A percentile compares a stretch with the other conserved stretches of the same genome.
phyloP scores from a whole-genome alignment of 2,329 filamentous ascomycete genomes.

The Microsporum ferrugineum region DNA sequence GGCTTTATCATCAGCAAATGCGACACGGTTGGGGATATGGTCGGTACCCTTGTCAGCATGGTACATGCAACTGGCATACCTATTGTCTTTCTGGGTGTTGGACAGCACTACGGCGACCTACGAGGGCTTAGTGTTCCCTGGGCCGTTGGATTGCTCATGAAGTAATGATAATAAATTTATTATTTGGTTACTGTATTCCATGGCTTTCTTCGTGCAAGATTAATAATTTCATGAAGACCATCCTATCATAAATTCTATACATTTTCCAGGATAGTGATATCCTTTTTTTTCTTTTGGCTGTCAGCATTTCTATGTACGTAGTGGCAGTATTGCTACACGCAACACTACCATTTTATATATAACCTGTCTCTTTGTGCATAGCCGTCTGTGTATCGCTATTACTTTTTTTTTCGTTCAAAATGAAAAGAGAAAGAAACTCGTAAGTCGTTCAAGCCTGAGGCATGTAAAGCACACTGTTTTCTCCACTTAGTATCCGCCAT shows the following conservation, averaged over 20 bases:
- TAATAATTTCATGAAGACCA: background rate
- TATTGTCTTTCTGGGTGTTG: conserved; percentile 75
- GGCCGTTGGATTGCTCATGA: conserved; percentile 52
- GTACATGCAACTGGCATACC: conserved; percentile 96
- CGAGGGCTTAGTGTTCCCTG: conserved; percentile 53
- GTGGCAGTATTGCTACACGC: background rate
- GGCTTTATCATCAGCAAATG: conserved; percentile 98
- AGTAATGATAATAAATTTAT: conserved; percentile 15
- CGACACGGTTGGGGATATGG: conserved; percentile 99
- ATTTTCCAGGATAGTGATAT: background rate
- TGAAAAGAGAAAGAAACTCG: background rate
- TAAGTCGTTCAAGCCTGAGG: background rate
- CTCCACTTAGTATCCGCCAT: background rate
- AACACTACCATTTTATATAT: background rate
- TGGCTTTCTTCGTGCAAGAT: background rate
- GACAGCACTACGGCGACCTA: conserved; percentile 56
- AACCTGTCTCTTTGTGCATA: background rate
- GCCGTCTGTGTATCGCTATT: background rate
- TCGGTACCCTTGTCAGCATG: conserved; percentile 88
- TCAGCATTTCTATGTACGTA: background rate
- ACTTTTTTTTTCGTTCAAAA: background rate
- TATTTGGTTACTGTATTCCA: background rate
- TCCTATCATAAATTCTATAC: background rate
- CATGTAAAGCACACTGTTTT: background rate
- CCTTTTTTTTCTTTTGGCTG: background rate